phyloP scores from a whole-genome alignment of 306 rosid genomes.

The Rosa chinensis region DNA sequence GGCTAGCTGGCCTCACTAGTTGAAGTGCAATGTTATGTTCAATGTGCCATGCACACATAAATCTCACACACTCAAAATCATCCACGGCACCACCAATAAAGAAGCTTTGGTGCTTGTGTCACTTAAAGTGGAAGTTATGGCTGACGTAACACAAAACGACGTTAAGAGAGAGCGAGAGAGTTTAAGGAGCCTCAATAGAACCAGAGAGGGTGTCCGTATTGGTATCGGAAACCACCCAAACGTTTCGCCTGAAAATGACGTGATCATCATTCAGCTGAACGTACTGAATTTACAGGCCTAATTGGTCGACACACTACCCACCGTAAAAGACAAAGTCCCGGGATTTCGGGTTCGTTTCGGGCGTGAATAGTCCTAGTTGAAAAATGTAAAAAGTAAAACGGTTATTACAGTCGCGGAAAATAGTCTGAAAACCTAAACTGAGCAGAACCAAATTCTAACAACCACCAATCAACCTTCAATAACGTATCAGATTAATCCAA shows the following conservation, averaged over 20 bases:
- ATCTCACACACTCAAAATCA: neutral
- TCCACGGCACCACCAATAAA: neutral
- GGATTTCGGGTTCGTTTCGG: neutral
- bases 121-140: neutral
- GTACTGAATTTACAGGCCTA: neutral
- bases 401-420: neutral
- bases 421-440: neutral
- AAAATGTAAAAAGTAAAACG: neutral
- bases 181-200: neutral
- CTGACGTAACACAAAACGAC: neutral
- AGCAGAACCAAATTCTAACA: neutral
- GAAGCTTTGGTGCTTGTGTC: constrained; percentile 14
- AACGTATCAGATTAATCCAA: neutral
- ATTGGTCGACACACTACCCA: neutral
- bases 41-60: neutral
- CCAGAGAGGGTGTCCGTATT: neutral
- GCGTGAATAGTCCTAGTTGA: neutral
- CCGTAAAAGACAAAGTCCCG: neutral
- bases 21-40: constrained; percentile 2
- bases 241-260: constrained; percentile 12
- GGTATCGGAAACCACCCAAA: neutral
- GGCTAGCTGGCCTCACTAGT: neutral
- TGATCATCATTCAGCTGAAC: constrained; percentile 1
- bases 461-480: neutral
- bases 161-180: neutral